Base-by-base conservation (phyloP, 768 basidiomycete genomes). In the Mycena capillaripes region DNA sequence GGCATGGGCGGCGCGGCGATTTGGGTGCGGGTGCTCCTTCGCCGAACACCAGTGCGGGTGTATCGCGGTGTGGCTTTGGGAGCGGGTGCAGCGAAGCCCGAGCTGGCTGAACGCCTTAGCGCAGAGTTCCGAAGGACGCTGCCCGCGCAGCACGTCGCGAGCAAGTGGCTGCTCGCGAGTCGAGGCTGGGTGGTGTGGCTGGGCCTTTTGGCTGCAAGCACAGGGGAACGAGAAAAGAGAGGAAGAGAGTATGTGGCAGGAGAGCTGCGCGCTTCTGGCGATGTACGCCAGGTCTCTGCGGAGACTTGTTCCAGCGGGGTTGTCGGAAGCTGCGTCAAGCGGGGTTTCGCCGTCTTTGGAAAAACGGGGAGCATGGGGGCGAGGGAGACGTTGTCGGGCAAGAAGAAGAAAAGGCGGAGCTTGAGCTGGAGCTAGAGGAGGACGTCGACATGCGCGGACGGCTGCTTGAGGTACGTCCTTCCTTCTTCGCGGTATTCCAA, bases 391-490 rank as follows among this genome's bases (percentile, higher is more conserved):
- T 19, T 1, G 56, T 1, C 12, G 34, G 16, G 14, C 29, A 21
- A 11, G 30, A 21, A 1, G 76, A 81, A 4, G 84, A 85, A 8
- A 86, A 84, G 46, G 81, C 96, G 30, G 92, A 93, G 3, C 74
- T 81, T 19, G 82, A 95, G 44, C 84, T 82, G 10, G 86, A 86
- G 1, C 82, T 99, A 70, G 96, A 98, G 70, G 98, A 99, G 81
- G 97, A 99, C 79, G 82, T 92, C 8, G 97, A 98, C 58, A 88
- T 97, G 85, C 86, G 87, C 36, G 97, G 97, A 0, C 99, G 97
- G 79, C 82, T 93, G 38, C 82, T 88, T 66, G 87, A 91, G 85
- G 94, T 94, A 71, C 69, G 85, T 81, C 36, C 42, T 76, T 9
- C 36, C 30, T 48, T 69, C 8, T 6, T 36, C 36, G 6, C 36